These are phyloP conservation scores for Pichia sp. DNA, from an alignment of 1,139 yeast genomes.

Conservation along the genomic window DNA sequence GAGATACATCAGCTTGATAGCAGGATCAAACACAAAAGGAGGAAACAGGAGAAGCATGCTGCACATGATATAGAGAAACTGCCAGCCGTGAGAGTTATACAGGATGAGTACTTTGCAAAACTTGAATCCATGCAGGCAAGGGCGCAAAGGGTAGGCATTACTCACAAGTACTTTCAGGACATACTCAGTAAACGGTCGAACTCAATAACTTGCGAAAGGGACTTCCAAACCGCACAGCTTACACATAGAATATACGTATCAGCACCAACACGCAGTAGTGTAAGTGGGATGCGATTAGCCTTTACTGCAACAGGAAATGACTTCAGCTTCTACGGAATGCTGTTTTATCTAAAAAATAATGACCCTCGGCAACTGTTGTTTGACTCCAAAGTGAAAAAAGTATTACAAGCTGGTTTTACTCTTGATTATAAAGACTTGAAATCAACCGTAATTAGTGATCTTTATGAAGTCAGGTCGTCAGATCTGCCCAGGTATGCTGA, in stretches of 20 bases:
- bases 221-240: neutral
- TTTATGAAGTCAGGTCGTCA: neutral
- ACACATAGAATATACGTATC: neutral
- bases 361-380: too few relatives aligned
- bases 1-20: slow-evolving; percentile 1
- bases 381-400: too few relatives aligned
- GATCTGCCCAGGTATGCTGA: neutral
- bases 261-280: neutral
- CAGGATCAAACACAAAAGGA: slow-evolving; percentile 1
- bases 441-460: neutral
- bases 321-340: too few relatives aligned
- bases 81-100: neutral
- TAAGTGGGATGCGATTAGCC: neutral
- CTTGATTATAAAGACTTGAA: too few relatives aligned
- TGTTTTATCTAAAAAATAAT: too few relatives aligned
- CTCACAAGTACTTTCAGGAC: neutral
- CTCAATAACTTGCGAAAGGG: neutral
- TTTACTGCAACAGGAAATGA: neutral
- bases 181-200: neutral
- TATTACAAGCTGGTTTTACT: too few relatives aligned
- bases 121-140: neutral
- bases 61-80: neutral
- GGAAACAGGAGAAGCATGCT: neutral
- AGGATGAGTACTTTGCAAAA: neutral
- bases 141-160: neutral